These are phyloP conservation scores for Aegilops umbellulata DNA, from an alignment of 176 grass and related monocot genomes.

Conservation along the genomic window DNA sequence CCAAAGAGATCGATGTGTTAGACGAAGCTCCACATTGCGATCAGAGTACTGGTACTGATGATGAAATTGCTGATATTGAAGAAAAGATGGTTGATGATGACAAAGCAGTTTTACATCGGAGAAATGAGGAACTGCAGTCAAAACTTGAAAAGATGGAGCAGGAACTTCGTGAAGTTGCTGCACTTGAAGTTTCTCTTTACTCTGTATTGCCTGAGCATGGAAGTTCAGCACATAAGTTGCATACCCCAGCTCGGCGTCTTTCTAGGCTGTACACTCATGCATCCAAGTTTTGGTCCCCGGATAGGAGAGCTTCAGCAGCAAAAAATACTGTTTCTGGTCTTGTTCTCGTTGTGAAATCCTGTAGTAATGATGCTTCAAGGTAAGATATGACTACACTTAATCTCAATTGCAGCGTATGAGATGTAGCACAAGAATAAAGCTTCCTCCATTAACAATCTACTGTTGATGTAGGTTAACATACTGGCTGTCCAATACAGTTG, in stretches of 20 bases:
- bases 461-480: constrained; percentile 75
- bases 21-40: constrained; percentile 92
- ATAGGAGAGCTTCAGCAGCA: constrained; percentile 70
- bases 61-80: constrained; percentile 83
- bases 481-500: constrained; percentile 93
- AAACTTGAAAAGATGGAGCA: constrained; percentile 77
- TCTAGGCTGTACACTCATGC: constrained; percentile 77
- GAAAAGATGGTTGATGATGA: constrained; percentile 58
- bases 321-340: constrained; percentile 76
- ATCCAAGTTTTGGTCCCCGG: constrained; percentile 62
- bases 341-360: constrained; percentile 75
- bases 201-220: constrained; percentile 76
- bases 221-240: constrained; percentile 86
- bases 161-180: constrained; percentile 91
- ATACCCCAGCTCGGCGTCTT: constrained; percentile 86
- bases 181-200: constrained; percentile 86
- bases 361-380: constrained; percentile 97
- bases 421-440: constrained; percentile 8
- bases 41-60: constrained; percentile 90
- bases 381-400: constrained; percentile 32
- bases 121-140: constrained; percentile 45
- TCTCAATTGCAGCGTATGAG: constrained; percentile 14
- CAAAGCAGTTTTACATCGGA: constrained; percentile 46
- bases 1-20: constrained; percentile 91
- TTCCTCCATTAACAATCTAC: constrained; percentile 25